Conservation (phyloP, 441 rosid species). For the Bruguiera hainesii region DNA sequence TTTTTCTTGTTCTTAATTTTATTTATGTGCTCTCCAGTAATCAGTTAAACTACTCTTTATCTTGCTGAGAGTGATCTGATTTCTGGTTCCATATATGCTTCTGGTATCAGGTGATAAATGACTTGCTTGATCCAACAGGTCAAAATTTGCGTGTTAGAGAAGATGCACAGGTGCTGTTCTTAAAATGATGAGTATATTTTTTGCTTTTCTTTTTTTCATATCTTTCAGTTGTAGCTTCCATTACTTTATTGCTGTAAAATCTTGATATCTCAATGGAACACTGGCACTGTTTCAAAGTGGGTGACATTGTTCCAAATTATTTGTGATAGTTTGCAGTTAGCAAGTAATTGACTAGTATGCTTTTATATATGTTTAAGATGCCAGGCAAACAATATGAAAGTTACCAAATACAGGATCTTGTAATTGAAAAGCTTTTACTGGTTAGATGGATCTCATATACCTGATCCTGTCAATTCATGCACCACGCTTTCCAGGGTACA, state of each 20-base stretch:
- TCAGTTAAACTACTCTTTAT: not conserved
- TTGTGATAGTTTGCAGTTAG: too few relatives aligned
- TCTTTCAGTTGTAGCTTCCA: too few relatives aligned
- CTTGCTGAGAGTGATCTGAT: conserved; percentile 5
- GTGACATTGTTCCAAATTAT: too few relatives aligned
- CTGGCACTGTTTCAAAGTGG: too few relatives aligned
- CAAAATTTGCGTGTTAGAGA: conserved; percentile 98
- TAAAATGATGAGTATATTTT: not conserved
- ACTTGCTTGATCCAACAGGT: conserved; percentile 97
- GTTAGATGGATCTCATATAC: not conserved
- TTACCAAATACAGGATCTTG: not conserved
- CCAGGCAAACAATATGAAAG: not conserved
- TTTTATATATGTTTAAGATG: not conserved
- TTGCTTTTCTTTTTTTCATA: not conserved
- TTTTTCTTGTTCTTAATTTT: not conserved
- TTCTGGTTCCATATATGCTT: conserved; percentile 19
- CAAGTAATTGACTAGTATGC: not conserved
- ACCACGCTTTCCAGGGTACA: conserved; percentile 63
- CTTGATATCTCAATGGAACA: too few relatives aligned
- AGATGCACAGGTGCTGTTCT: conserved; percentile 77
- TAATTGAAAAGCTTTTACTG: not conserved
- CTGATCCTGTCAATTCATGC: not conserved
- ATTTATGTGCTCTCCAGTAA: conserved; percentile 3
- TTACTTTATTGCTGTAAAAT: too few relatives aligned
- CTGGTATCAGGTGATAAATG: conserved; percentile 84